Conservation (phyloP, 495 filamentous ascomycete species). For the Xylaria palmicola region DNA sequence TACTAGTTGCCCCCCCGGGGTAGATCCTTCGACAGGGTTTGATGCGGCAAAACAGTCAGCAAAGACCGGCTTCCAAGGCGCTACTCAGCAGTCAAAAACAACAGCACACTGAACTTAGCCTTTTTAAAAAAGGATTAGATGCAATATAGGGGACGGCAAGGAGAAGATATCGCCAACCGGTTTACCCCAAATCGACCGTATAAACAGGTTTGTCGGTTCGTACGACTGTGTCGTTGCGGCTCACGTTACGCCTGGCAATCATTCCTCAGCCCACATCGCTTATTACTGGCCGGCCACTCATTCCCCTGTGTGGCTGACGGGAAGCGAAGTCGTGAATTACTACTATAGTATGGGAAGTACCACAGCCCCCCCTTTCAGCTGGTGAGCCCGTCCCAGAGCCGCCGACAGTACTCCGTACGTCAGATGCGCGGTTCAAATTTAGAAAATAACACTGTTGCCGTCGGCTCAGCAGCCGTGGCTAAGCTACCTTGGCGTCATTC, state of each 20-base stretch:
- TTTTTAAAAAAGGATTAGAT: not conserved
- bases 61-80: constrained; percentile 1
- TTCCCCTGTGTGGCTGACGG: constrained; percentile 2
- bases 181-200: not conserved
- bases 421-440: constrained; percentile 1
- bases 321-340: constrained; percentile 3
- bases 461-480: constrained; percentile 4
- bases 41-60: constrained; percentile 18
- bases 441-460: not conserved
- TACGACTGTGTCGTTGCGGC: not conserved
- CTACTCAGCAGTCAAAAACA: constrained; percentile 5
- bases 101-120: not conserved
- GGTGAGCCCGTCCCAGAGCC: not conserved
- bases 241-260: not conserved
- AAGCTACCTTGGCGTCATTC: constrained; percentile 11
- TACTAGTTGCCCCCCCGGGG: constrained; percentile 5
- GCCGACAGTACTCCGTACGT: too few relatives aligned
- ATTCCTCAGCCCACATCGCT: not conserved
- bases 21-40: constrained; percentile 14
- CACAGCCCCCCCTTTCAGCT: constrained; percentile 1
- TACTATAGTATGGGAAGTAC: not conserved
- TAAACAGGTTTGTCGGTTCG: too few relatives aligned
- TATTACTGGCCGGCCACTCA: not conserved
- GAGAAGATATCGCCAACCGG: not conserved
- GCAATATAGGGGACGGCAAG: not conserved